Percentiles rank a stretch among this genome's conserved stretches.
Conservation (phyloP, 345 rosid genomes). For the Mangifera indica region DNA sequence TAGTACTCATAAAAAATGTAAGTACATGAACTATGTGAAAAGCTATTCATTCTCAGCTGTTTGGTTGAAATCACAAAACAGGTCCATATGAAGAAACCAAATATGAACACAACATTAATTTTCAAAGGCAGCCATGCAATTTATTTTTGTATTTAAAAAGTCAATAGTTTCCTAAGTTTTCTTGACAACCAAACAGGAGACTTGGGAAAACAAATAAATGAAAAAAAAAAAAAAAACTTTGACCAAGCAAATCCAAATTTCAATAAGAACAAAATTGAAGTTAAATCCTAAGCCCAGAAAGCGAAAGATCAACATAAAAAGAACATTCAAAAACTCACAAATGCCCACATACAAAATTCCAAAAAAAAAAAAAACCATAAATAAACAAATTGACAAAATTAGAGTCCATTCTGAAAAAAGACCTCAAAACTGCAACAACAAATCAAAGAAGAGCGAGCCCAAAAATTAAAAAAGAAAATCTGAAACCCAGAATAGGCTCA, state of each 20-base stretch:
- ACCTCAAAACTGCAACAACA: background rate
- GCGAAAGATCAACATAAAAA: background rate
- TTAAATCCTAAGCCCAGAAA: background rate
- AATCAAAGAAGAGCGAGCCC: background rate
- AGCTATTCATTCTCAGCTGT: background rate
- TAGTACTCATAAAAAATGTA: background rate
- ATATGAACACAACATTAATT: background rate
- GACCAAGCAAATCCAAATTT: background rate
- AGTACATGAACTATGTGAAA: background rate
- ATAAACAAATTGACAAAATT: background rate
- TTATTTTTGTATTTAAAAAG: background rate
- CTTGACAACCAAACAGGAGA: slow-evolving; percentile 12
- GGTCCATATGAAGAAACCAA: background rate
- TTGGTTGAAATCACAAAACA: background rate
- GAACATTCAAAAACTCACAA: slow-evolving; percentile 20
- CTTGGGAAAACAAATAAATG: background rate
- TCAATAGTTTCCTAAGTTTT: background rate
- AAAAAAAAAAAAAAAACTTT: too few relatives aligned
- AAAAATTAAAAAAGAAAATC: too few relatives aligned
- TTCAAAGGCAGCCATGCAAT: background rate
- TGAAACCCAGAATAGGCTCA: background rate
- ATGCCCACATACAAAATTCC: slow-evolving; percentile 9
- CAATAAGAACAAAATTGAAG: background rate
- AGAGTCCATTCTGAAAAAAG: background rate
- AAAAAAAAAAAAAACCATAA: too few relatives aligned